These are phyloP conservation scores for Talaromyces borbonicus DNA, from an alignment of 495 filamentous ascomycete species.

Conservation along the genomic window DNA sequence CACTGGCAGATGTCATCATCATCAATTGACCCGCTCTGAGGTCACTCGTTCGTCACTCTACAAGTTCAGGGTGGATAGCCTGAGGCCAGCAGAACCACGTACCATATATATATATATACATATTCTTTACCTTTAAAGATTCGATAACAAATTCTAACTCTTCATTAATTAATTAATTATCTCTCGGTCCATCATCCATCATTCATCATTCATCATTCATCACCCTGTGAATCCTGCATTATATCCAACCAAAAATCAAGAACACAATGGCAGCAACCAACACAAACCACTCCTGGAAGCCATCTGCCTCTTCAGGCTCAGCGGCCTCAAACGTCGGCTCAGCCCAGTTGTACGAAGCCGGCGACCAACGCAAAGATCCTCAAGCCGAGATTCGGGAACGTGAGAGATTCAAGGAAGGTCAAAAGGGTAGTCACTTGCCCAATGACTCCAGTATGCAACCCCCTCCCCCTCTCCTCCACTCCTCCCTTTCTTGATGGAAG, in stretches of 20 bases:
- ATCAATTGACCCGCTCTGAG: not conserved
- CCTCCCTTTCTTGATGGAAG: not conserved
- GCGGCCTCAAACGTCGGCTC: conserved; percentile 45
- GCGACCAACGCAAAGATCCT: conserved; percentile 61
- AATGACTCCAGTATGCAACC: conserved; percentile 59
- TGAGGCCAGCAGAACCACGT: not conserved
- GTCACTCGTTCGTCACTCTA: not conserved
- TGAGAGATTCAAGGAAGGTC: conserved; percentile 57
- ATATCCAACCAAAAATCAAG: conserved; percentile 6
- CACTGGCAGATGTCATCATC: not conserved
- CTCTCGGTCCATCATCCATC: not conserved
- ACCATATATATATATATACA: no score
- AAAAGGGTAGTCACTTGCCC: conserved; percentile 51
- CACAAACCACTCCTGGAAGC: conserved; percentile 4
- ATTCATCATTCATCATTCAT: conserved; percentile 7
- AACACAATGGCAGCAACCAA: not conserved
- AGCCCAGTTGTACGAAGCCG: conserved; percentile 46
- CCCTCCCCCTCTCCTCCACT: conserved; percentile 1
- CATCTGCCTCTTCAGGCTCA: conserved; percentile 10
- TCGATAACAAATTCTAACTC: no score
- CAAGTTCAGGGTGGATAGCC: not conserved
- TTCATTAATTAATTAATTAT: no score
- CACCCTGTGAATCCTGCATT: not conserved
- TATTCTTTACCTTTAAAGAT: no score
- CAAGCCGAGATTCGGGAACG: conserved; percentile 42